Percentiles rank a stretch among this genome's conserved stretches.
phyloP scores from a whole-genome alignment of 1,284 basidiomycete genomes.

The Termitomyces sp. region DNA sequence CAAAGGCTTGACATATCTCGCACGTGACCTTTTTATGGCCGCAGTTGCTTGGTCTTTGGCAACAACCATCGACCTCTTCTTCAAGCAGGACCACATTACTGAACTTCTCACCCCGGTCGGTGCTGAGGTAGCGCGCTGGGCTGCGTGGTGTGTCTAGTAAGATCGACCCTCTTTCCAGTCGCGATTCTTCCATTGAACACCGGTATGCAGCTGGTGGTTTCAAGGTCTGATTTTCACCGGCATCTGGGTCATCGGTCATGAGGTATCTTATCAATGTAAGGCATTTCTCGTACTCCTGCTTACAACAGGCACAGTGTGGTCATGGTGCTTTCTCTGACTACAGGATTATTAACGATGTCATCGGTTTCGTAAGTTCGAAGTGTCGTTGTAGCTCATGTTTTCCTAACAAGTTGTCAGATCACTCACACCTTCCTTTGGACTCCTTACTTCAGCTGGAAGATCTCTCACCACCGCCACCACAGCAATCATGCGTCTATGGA shows the following conservation, averaged over 20 bases:
- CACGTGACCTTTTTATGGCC: slow-evolving; percentile 45
- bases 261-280: too few species aligned
- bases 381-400: background rate
- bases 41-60: slow-evolving; percentile 42
- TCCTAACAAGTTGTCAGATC: too few species aligned
- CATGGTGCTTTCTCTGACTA: slow-evolving; percentile 32
- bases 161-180: slow-evolving; percentile 11
- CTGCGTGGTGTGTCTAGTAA: slow-evolving; percentile 46
- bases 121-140: slow-evolving; percentile 37
- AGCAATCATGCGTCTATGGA: slow-evolving; percentile 53
- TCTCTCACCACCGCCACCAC: slow-evolving; percentile 52
- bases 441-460: slow-evolving; percentile 53
- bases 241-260: slow-evolving; percentile 61
- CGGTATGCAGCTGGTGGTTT: slow-evolving; percentile 50
- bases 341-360: slow-evolving; percentile 28
- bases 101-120: slow-evolving; percentile 30
- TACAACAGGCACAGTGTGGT: too few species aligned
- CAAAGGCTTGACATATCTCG: slow-evolving; percentile 37
- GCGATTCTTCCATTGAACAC: background rate
- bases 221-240: slow-evolving; percentile 57
- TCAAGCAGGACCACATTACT: slow-evolving; percentile 23
- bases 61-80: slow-evolving; percentile 43
- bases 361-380: slow-evolving; percentile 35
- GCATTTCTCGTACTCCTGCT: too few species aligned
- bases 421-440: slow-evolving; percentile 47